These are phyloP conservation scores for Torulaspora microellipsoides DNA, from an alignment of 805 yeast genomes.

Conservation along the genomic window DNA sequence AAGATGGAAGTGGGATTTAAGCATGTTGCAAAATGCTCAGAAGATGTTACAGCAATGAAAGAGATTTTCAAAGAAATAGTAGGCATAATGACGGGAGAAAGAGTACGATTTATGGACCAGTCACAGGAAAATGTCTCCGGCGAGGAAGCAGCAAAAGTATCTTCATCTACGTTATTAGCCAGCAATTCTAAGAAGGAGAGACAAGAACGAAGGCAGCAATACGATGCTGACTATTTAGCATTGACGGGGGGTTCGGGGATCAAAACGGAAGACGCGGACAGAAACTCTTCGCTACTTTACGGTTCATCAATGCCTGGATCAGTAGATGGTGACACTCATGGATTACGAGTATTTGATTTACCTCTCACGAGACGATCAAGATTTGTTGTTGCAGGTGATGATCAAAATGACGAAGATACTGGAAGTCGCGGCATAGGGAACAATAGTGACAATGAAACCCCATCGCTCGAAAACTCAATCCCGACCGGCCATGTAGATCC, in stretches of 20 bases:
- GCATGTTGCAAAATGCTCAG: slow-evolving; percentile 15
- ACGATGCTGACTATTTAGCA: slow-evolving; percentile 3
- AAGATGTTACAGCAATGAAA: slow-evolving; percentile 21
- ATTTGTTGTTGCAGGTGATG: background rate
- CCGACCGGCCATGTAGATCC: background rate
- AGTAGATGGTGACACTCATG: too few relatives aligned
- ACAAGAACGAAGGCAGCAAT: slow-evolving; percentile 3
- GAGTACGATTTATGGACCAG: slow-evolving; percentile 23
- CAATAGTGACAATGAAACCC: too few relatives aligned
- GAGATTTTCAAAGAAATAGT: slow-evolving; percentile 26
- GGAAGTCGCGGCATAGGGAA: background rate
- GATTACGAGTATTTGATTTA: too few relatives aligned
- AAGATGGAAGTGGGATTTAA: slow-evolving; percentile 20
- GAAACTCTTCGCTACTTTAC: background rate
- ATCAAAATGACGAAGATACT: slow-evolving; percentile 1
- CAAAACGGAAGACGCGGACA: slow-evolving; percentile 6
- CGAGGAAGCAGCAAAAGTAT: slow-evolving; percentile 13
- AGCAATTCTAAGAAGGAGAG: slow-evolving; percentile 5
- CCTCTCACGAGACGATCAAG: too few relatives aligned
- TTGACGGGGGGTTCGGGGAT: slow-evolving; percentile 2
- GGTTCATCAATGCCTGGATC: background rate
- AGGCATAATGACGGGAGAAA: slow-evolving; percentile 26
- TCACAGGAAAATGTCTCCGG: slow-evolving; percentile 18
- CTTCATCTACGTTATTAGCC: slow-evolving; percentile 8
- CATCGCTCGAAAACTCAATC: too few relatives aligned